Evolutionary conservation across 495 filamentous ascomycete species (phyloP).

Genomic region (Xylaria castorea): DNA sequence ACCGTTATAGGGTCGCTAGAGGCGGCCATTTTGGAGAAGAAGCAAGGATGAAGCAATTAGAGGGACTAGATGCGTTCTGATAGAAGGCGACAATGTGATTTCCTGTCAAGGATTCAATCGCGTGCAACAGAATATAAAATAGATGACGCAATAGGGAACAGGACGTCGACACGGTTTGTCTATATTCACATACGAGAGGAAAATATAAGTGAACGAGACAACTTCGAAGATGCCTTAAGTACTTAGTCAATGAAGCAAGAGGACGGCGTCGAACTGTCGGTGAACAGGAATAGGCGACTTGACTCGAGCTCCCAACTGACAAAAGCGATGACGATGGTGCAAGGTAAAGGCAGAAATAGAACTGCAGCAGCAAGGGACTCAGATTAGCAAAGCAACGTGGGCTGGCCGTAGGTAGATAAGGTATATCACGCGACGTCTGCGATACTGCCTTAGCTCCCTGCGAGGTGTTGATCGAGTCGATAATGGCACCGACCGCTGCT

Average conservation of each 20-base stretch:
- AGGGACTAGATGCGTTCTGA: not conserved
- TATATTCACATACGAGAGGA: not conserved
- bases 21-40: conserved; percentile 26
- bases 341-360: not conserved
- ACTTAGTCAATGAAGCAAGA: not conserved
- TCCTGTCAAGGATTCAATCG: not conserved
- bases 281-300: conserved; percentile 4
- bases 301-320: not conserved
- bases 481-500: conserved; percentile 17
- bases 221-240: not conserved
- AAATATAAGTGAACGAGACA: not conserved
- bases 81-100: not conserved
- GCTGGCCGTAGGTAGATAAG: conserved; percentile 13
- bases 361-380: not conserved
- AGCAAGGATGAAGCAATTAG: not conserved
- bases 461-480: not conserved
- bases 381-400: not conserved
- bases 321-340: conserved; percentile 9
- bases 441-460: not conserved
- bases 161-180: not conserved
- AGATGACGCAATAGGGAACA: not conserved
- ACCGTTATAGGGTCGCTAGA: conserved; percentile 54
- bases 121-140: not conserved
- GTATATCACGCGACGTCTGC: conserved; percentile 2
- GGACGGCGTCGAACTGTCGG: not conserved